These are phyloP conservation scores for Apiotrichum gamsii DNA, from an alignment of 1,284 basidiomycete species.

Conservation along the genomic window DNA sequence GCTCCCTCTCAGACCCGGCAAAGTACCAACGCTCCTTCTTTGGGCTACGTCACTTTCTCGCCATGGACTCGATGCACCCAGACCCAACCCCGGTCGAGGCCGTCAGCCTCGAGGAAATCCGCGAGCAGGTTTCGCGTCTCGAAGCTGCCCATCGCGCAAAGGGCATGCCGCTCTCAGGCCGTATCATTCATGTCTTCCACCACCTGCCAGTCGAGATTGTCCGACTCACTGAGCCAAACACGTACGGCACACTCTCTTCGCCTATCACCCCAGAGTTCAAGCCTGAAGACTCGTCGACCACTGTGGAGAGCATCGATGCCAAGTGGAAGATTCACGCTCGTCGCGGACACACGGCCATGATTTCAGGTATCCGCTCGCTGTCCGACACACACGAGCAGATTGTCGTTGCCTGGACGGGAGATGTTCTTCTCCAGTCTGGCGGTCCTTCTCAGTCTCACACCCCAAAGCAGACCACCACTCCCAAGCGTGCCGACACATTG, in stretches of 20 bases:
- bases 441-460: constrained; percentile 4
- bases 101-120: constrained; percentile 43
- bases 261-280: constrained; percentile 47
- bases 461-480: background rate
- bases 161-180: constrained; percentile 67
- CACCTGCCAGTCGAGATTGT: constrained; percentile 47
- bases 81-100: constrained; percentile 41
- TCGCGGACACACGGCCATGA: constrained; percentile 91
- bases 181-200: constrained; percentile 73
- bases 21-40: no score
- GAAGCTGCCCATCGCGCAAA: constrained; percentile 63
- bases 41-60: background rate
- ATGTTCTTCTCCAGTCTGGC: constrained; percentile 53
- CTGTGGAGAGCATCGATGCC: constrained; percentile 32
- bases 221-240: constrained; percentile 19
- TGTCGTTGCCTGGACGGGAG: constrained; percentile 90
- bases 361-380: constrained; percentile 82
- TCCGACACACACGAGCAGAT: constrained; percentile 78
- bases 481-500: background rate
- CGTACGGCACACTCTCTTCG: constrained; percentile 26
- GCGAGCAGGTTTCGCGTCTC: constrained; percentile 52
- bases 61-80: constrained; percentile 28
- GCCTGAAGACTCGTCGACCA: constrained; percentile 34
- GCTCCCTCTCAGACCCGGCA: background rate
- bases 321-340: constrained; percentile 73